Evolutionary conservation across 768 basidiomycete species (phyloP).

Genomic region (Boletellus emodensis): DNA sequence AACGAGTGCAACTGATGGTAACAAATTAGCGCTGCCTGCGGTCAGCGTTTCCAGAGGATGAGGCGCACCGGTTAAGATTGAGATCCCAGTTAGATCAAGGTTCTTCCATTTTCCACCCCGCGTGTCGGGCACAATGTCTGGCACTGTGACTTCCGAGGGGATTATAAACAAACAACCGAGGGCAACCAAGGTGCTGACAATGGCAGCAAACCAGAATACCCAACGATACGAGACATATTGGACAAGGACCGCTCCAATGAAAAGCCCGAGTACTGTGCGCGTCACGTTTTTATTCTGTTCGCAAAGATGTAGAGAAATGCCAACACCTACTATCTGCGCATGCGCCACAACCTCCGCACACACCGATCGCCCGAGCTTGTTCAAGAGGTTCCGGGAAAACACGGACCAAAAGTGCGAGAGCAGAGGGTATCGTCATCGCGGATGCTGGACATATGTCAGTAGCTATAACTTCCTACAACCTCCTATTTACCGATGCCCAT

Average conservation of each 20-base stretch:
- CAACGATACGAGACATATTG: slow-evolving; percentile 42
- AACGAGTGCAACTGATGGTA: slow-evolving; percentile 30
- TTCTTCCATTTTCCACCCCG: slow-evolving; percentile 22
- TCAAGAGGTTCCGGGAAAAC: slow-evolving; percentile 44
- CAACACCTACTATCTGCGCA: slow-evolving; percentile 39
- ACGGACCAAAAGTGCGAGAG: slow-evolving; percentile 45
- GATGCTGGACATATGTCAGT: slow-evolving; percentile 32
- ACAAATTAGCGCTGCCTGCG: not conserved
- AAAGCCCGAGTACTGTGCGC: slow-evolving; percentile 35
- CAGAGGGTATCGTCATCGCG: slow-evolving; percentile 50
- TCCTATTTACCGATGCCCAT: slow-evolving; percentile 40
- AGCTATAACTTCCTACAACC: not conserved
- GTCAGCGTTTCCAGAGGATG: not conserved
- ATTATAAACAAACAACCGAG: slow-evolving; percentile 32
- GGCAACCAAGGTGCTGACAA: slow-evolving; percentile 35
- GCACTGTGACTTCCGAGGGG: slow-evolving; percentile 21
- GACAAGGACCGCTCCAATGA: slow-evolving; percentile 43
- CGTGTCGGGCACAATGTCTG: not conserved
- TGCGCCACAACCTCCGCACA: slow-evolving; percentile 45
- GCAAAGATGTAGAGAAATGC: not conserved
- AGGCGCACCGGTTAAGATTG: slow-evolving; percentile 33
- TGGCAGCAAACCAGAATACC: slow-evolving; percentile 48
- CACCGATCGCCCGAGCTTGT: slow-evolving; percentile 46
- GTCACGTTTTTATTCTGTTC: not conserved
- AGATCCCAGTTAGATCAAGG: slow-evolving; percentile 39